Percentiles rank a stretch among this genome's conserved stretches.
phyloP scores from a whole-genome alignment of 2,329 filamentous ascomycete species.

The Apiospora koreana region DNA sequence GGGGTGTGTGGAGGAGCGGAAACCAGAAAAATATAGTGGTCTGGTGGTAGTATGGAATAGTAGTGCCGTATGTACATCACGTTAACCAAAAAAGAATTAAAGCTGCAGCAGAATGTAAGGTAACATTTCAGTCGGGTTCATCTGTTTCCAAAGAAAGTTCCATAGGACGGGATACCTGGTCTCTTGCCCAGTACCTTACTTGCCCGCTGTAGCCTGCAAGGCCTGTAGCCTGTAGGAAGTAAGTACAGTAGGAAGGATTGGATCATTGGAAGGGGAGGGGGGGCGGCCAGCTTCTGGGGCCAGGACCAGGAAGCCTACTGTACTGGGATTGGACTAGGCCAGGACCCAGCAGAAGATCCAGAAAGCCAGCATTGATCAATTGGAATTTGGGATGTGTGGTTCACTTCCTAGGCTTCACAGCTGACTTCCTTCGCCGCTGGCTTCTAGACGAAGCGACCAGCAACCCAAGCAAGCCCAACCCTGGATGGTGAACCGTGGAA shows the following conservation, averaged over 20 bases:
- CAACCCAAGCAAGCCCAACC: not conserved
- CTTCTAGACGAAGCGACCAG: not conserved
- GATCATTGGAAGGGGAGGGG: not conserved
- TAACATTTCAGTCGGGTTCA: slow-evolving; percentile 5
- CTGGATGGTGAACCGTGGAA: not conserved
- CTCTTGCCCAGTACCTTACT: not conserved
- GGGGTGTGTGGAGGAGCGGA: slow-evolving; percentile 1
- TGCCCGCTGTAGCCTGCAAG: not conserved
- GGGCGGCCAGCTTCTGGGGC: too few species aligned
- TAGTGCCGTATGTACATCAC: slow-evolving; percentile 1
- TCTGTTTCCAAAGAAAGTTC: slow-evolving; percentile 5
- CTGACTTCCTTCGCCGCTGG: not conserved
- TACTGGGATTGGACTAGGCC: not conserved
- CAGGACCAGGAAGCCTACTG: too few species aligned
- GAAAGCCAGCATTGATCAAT: not conserved
- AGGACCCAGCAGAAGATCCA: not conserved
- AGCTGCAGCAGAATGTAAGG: not conserved
- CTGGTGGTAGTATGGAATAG: too few species aligned
- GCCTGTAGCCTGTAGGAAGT: too few species aligned
- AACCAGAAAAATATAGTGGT: not conserved
- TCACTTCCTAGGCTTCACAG: not conserved
- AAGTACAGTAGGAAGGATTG: too few species aligned
- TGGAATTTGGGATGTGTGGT: not conserved
- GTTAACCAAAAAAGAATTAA: slow-evolving; percentile 1
- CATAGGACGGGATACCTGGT: not conserved